Evolutionary conservation across 1,284 basidiomycete species (phyloP).

Genomic region (Schizophyllum commune): DNA sequence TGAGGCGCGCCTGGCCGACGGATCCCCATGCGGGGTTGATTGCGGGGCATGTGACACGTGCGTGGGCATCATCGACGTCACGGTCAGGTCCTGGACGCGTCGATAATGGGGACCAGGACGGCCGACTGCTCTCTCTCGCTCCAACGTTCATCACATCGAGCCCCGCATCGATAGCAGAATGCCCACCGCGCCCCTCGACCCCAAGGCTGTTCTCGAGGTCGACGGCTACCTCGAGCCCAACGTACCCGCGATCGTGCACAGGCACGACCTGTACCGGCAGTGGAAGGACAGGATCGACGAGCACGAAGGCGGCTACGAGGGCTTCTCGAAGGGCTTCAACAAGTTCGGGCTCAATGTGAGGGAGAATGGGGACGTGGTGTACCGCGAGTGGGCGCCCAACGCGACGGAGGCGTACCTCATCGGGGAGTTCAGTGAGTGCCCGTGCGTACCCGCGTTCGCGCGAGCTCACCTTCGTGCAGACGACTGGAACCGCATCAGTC

Average conservation of each 20-base stretch:
- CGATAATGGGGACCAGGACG: neutral
- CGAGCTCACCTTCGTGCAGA: conserved; percentile 42
- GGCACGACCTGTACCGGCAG: conserved; percentile 65
- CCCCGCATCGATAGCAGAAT: conserved; percentile 16
- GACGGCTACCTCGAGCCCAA: conserved; percentile 76
- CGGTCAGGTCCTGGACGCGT: neutral
- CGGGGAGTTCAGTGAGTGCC: conserved; percentile 89
- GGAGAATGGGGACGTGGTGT: conserved; percentile 65
- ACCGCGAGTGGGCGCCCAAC: conserved; percentile 96
- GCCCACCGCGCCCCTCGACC: conserved; percentile 37
- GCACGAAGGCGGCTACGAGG: conserved; percentile 83
- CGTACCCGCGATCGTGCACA: conserved; percentile 61
- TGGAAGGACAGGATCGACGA: conserved; percentile 71
- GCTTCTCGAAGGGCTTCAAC: conserved; percentile 83
- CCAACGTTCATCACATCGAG: neutral
- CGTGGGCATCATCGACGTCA: neutral
- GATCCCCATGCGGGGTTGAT: neutral
- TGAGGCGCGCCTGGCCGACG: neutral
- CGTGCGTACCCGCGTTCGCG: conserved; percentile 3
- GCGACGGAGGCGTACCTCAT: conserved; percentile 78
- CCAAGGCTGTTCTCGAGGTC: conserved; percentile 47
- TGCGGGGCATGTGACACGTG: neutral
- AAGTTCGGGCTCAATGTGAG: conserved; percentile 79
- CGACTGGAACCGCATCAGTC: conserved; percentile 77
- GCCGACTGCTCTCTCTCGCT: neutral